Evolutionary conservation across 148 eudicot species (phyloP).

Genomic region (Simmondsia chinensis): DNA sequence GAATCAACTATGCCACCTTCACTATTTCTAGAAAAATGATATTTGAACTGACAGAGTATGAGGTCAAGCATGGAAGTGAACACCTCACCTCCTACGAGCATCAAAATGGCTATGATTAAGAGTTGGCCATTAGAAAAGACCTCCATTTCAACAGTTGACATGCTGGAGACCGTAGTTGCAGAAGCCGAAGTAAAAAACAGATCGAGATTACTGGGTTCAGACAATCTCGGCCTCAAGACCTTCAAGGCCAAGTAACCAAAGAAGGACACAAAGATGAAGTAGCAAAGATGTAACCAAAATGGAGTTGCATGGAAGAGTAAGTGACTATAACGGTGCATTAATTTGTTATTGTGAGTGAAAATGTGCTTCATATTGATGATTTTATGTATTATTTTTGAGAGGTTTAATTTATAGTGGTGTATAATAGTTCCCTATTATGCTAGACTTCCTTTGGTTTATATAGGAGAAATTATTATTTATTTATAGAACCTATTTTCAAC

Average conservation of each 20-base stretch:
- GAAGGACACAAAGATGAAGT: constrained; percentile 18
- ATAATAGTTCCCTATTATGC: no score
- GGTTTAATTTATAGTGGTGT: no score
- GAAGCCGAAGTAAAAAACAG: constrained; percentile 45
- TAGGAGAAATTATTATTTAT: no score
- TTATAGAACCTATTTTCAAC: no score
- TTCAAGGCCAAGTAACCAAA: constrained; percentile 24
- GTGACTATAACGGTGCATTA: background rate
- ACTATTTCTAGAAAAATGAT: background rate
- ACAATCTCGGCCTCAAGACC: constrained; percentile 15
- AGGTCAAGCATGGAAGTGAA: constrained; percentile 38
- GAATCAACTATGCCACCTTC: no score
- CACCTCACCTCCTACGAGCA: constrained; percentile 49
- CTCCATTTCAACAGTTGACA: constrained; percentile 66
- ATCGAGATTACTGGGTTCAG: constrained; percentile 6
- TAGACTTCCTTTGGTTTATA: no score
- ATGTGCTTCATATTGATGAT: background rate
- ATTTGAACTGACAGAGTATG: constrained; percentile 10
- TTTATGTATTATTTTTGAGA: background rate
- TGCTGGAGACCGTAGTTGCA: constrained; percentile 44
- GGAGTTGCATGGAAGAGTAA: constrained; percentile 9
- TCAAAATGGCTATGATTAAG: constrained; percentile 26
- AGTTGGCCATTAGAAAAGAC: constrained; percentile 50
- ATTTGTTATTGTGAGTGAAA: background rate
- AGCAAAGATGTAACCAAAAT: constrained; percentile 25